Base-by-base conservation (phyloP, 345 rosid genomes). In the Xanthoceras sorbifolium region DNA sequence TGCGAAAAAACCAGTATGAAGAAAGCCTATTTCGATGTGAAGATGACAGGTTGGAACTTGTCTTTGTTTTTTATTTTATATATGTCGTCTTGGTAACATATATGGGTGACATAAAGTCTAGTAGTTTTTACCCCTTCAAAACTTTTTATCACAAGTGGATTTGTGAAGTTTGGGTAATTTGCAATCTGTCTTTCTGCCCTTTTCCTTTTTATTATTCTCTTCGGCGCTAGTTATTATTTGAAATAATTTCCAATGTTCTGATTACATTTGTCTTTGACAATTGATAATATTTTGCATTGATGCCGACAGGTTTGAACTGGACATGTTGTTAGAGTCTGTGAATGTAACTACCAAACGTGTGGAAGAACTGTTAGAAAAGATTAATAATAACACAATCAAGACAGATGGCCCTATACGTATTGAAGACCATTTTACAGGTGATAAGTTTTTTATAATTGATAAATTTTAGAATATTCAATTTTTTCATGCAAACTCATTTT, bases 1-100 rank as follows among this genome's bases (percentile, higher is more conserved):
- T 93, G 99, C 94, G 97, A 63, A 96, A 93, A 87, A 96, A 96
- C 81, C 99, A 93, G 81, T 96, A 96, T 77, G 99, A 93, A 87
- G 99, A 96, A 85, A 92, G 97, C 84, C 86, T 96, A 72, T 96
- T 96, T 76, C 86, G 91, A 8, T 93, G 99, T 73, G 99, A 96
- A 86, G 99, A 96, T 82, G 99, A 96, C 89, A 92, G 99, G 99
- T 93, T 77, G 62, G 82, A 71, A 74, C 74, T 80, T 78, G 57
- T 75, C 68, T 57, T 67, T 42, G 12, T 22, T 17, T 61, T 20
- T 34, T 10, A 23, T n/a, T 31, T 25, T 46, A 31, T 32, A 1
- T 60, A 17, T 71, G 46, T 67, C 48, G 6, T 38, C 78, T 73
- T 32, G 25, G 52, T n/a, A 48, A 50, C 46, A 54, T 65, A 31